These are phyloP conservation scores for Eucalyptus marginata DNA, from an alignment of 345 rosid genomes.

Conservation along the genomic window DNA sequence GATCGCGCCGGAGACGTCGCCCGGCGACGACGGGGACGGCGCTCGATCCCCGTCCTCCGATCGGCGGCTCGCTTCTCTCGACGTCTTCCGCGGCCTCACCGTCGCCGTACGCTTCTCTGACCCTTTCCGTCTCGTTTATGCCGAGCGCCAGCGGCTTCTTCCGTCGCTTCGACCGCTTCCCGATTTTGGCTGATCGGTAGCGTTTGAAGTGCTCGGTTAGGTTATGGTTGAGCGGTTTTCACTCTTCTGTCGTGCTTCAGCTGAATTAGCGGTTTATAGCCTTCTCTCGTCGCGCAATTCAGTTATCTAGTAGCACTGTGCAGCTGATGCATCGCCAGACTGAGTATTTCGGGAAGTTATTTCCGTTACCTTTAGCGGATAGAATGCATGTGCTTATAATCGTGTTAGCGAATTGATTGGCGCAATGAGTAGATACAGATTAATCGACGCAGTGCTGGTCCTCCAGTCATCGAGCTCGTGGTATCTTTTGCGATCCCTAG, in stretches of 20 bases:
- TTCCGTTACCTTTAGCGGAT: background rate
- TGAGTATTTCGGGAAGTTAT: background rate
- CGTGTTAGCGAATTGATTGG: background rate
- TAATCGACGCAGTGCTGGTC: background rate
- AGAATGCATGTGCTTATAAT: background rate
- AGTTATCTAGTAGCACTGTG: background rate
- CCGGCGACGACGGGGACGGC: background rate
- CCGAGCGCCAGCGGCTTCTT: background rate
- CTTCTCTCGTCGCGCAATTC: background rate
- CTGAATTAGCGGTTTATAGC: background rate
- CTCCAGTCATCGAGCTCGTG: background rate
- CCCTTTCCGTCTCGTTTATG: background rate
- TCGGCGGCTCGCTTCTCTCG: constrained; percentile 41
- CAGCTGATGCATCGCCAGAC: background rate
- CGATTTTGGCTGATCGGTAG: background rate
- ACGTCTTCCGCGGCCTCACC: constrained; percentile 55
- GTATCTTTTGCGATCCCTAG: background rate
- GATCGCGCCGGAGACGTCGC: background rate
- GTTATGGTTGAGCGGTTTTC: background rate
- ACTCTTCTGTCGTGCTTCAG: background rate
- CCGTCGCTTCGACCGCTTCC: background rate
- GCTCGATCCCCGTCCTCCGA: background rate
- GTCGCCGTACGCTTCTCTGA: constrained; percentile 18
- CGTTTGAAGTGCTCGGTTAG: background rate
- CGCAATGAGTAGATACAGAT: background rate